A percentile compares a stretch with the other conserved stretches of the same genome.
phyloP scores from a whole-genome alignment of 768 basidiomycete species.

The Leccinum rimulosum region DNA sequence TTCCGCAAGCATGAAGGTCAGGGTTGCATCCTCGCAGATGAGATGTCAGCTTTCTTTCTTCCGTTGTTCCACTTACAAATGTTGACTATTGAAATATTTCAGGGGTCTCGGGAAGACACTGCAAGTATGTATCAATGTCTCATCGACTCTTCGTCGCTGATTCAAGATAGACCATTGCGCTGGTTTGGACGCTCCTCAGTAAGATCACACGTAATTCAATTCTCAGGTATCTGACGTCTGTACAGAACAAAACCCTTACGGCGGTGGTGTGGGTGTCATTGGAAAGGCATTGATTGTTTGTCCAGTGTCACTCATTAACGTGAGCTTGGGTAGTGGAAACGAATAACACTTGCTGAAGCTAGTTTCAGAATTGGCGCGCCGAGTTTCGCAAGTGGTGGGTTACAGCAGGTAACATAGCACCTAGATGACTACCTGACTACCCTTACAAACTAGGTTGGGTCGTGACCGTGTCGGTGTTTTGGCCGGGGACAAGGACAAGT shows the following conservation, averaged over 20 bases:
- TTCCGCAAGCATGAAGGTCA: slow-evolving; percentile 86
- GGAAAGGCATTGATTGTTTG: slow-evolving; percentile 91
- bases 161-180: slow-evolving; percentile 63
- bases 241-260: slow-evolving; percentile 83
- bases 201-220: slow-evolving; percentile 26
- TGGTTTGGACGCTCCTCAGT: slow-evolving; percentile 93
- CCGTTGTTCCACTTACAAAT: slow-evolving; percentile 1
- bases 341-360: not conserved
- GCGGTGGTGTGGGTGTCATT: slow-evolving; percentile 48
- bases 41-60: slow-evolving; percentile 59
- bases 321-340: slow-evolving; percentile 35
- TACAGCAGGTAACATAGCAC: not conserved
- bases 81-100: slow-evolving; percentile 16
- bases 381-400: slow-evolving; percentile 95
- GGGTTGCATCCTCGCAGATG: slow-evolving; percentile 96
- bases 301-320: slow-evolving; percentile 86
- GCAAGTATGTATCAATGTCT: slow-evolving; percentile 44
- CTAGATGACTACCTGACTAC: slow-evolving; percentile 2
- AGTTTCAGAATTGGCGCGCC: slow-evolving; percentile 82
- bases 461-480: slow-evolving; percentile 56
- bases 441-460: slow-evolving; percentile 43
- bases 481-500: slow-evolving; percentile 57
- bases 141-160: slow-evolving; percentile 10
- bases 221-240: not conserved
- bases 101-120: slow-evolving; percentile 98